Percentiles rank a stretch among this genome's conserved stretches.
Evolutionary conservation across 2,329 filamentous ascomycete genomes (phyloP).

Genomic region (Calonectria leucothoes): DNA sequence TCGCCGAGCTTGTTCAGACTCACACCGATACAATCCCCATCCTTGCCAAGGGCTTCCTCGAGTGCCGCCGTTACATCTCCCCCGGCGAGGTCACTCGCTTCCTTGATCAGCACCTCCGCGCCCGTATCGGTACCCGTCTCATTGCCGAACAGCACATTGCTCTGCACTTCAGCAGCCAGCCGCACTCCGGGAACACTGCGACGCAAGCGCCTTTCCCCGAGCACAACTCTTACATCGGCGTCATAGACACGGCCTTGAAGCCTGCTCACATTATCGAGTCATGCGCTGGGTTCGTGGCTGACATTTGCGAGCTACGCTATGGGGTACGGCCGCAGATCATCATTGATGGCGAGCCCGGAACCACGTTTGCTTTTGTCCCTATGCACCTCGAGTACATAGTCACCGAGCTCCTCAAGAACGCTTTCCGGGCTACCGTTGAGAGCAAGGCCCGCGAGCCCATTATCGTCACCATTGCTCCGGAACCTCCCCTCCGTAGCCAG

Average conservation of each 20-base stretch:
- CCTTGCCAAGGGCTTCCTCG: constrained; percentile 90
- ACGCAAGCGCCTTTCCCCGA: constrained; percentile 63
- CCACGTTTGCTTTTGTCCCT: constrained; percentile 93
- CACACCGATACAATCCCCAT: constrained; percentile 95
- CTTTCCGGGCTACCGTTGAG: constrained; percentile 93
- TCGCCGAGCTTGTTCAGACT: constrained; percentile 94
- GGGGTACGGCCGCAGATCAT: constrained; percentile 84
- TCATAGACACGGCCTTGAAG: constrained; percentile 90
- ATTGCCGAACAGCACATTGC: constrained; percentile 98
- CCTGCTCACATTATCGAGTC: constrained; percentile 84
- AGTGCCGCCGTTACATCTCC: constrained; percentile 91
- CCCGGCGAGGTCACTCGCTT: constrained; percentile 88
- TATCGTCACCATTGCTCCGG: constrained; percentile 89
- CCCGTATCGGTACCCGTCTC: constrained; percentile 91
- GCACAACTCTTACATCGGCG: constrained; percentile 82
- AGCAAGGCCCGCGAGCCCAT: constrained; percentile 84
- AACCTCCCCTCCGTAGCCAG: constrained; percentile 57
- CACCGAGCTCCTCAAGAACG: constrained; percentile 96
- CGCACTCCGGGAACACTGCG: constrained; percentile 71
- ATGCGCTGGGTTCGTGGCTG: constrained; percentile 91
- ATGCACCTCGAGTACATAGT: constrained; percentile 98
- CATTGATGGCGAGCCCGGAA: constrained; percentile 86
- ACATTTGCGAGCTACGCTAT: constrained; percentile 97
- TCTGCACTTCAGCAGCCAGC: constrained; percentile 78
- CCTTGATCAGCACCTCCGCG: constrained; percentile 91